Evolutionary conservation across 768 basidiomycete species (phyloP).

Genomic region (Lanmaoa pseudosensibilis): DNA sequence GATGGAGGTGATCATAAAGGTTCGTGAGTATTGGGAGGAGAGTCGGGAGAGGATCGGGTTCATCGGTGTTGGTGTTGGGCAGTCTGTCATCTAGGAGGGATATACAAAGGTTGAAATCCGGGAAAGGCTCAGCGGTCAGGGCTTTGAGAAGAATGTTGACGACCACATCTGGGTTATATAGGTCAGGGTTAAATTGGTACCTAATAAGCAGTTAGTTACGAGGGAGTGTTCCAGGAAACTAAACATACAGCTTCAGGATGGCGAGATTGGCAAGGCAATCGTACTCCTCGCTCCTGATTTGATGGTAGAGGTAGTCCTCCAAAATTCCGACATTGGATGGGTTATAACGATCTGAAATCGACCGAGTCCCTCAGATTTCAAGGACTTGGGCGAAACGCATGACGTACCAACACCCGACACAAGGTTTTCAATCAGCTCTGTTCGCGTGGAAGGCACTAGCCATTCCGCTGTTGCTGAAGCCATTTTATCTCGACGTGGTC

Average conservation of each 20-base stretch:
- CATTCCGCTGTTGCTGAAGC: constrained; percentile 53
- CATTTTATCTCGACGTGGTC: constrained; percentile 14
- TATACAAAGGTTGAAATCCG: constrained; percentile 94
- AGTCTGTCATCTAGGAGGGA: constrained; percentile 84
- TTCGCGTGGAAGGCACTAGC: constrained; percentile 73
- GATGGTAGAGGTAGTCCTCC: constrained; percentile 95
- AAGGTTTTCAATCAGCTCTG: constrained; percentile 86
- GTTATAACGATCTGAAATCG: constrained; percentile 85
- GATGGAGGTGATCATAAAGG: constrained; percentile 69
- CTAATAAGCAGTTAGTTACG: constrained; percentile 38
- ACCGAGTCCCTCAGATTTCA: not conserved
- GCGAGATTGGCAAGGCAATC: constrained; percentile 95
- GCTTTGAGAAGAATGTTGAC: constrained; percentile 94
- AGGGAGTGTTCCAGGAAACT: not conserved
- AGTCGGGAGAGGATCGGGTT: constrained; percentile 76
- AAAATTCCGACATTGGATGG: constrained; percentile 90
- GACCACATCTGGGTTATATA: constrained; percentile 91
- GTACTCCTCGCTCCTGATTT: constrained; percentile 88
- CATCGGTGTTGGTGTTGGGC: constrained; percentile 56
- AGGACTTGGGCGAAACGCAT: not conserved
- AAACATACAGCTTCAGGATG: constrained; percentile 80
- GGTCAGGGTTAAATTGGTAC: constrained; percentile 94
- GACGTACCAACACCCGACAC: constrained; percentile 85
- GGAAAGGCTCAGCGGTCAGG: constrained; percentile 77
- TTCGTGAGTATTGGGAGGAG: constrained; percentile 68